Base-by-base conservation (phyloP, 495 filamentous ascomycete genomes). In the Annulohypoxylon nitens region DNA sequence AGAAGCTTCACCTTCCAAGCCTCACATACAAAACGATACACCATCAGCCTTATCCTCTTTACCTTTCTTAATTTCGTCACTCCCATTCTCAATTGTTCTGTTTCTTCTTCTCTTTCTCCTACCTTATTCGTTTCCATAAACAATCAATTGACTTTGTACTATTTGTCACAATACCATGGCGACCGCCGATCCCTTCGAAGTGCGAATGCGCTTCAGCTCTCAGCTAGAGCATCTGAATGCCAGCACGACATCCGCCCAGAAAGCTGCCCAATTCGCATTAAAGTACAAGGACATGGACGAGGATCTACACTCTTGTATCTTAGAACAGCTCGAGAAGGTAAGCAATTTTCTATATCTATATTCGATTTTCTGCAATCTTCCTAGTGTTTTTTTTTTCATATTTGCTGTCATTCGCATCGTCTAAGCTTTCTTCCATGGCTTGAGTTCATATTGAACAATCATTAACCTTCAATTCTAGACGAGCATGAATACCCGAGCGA, bases 151-250 rank as follows among this genome's bases (percentile, higher is more conserved):
- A 23, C 20, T 23, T 23, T 23, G 20, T 23, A 23, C 20, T 23
- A 23, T n/a, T 16, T 9, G 5, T 37, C 10, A 69, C 63, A 67
- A 43, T 33, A 84, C 80, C 48, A 96, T 97, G 92, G 91, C 82
- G 53, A 94, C 95, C 89, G 90, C 90, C 54, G 96, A 99, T 83
- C 96, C 96, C 0, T 99, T 99, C 83, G 95, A 98, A 84, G 95
- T 97, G 64, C 95, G 96, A 75, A 93, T 99, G 88, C 93, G 94
- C 77, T 99, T 99, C 82, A 97, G 94, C 11, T 86, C 85, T 54
- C 92, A 93, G 73, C 88, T 99, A 4, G 91, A 94, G 58, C 90
- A 94, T 75, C 88, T 99, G 26, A 97, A 93, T 74, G 97, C 97
- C 10, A 93, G 93, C 6, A 89, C 94, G 43, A 93, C 91, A 8